A percentile compares a stretch with the other conserved stretches of the same genome.
These are phyloP conservation scores for Cubamyces sp. DNA, from an alignment of 768 basidiomycete genomes.

Conservation along the genomic window DNA sequence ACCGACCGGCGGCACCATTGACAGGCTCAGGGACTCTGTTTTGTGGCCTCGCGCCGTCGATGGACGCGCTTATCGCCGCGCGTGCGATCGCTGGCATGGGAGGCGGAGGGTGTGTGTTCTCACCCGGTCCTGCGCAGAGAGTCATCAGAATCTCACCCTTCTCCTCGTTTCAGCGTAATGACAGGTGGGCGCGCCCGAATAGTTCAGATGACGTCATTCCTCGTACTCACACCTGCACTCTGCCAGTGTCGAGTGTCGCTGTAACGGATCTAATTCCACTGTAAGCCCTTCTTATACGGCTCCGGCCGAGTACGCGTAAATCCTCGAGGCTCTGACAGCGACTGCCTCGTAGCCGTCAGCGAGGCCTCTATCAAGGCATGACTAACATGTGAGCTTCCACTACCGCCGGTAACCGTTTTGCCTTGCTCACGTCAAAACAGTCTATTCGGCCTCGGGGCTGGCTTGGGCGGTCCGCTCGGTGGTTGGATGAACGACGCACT, in stretches of 20 bases:
- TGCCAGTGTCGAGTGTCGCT: conserved; percentile 77
- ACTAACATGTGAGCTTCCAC: conserved; percentile 71
- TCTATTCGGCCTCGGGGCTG: conserved; percentile 82
- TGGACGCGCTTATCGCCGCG: conserved; percentile 79
- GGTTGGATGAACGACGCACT: conserved; percentile 85
- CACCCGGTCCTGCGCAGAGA: conserved; percentile 14
- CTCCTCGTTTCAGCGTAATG: conserved; percentile 63
- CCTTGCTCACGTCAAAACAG: conserved; percentile 40
- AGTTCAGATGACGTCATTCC: conserved; percentile 26
- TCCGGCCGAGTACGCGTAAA: neutral
- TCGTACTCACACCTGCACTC: conserved; percentile 19
- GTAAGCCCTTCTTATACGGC: conserved; percentile 47
- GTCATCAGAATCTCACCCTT: conserved; percentile 28
- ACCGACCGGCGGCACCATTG: conserved; percentile 26
- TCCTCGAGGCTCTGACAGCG: conserved; percentile 8
- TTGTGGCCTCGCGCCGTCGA: conserved; percentile 86
- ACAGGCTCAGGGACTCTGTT: conserved; percentile 84
- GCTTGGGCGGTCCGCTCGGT: conserved; percentile 78
- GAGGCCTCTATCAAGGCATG: conserved; percentile 91
- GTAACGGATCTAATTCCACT: conserved; percentile 89
- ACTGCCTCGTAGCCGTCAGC: conserved; percentile 60
- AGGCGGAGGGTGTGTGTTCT: conserved; percentile 77
- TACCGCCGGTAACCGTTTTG: neutral
- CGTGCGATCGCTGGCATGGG: conserved; percentile 91
- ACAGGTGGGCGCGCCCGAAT: conserved; percentile 55